phyloP scores from a whole-genome alignment of 306 rosid genomes.

The Myrica gale region DNA sequence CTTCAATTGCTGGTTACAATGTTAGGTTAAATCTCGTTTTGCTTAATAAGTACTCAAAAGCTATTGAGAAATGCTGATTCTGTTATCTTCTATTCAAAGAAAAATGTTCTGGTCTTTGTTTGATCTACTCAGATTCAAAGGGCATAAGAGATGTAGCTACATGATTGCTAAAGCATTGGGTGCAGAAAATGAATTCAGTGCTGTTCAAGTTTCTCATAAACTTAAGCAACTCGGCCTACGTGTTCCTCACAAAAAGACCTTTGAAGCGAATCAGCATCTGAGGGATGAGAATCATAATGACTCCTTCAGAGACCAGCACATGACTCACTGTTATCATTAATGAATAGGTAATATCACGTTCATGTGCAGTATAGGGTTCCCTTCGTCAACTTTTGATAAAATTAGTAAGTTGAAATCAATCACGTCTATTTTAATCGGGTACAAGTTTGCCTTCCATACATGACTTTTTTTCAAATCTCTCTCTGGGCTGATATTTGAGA shows the following conservation, averaged over 20 bases:
- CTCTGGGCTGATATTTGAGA: neutral
- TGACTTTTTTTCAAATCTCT: neutral
- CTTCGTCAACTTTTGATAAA: neutral
- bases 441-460: neutral
- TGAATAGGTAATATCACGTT: slow-evolving; percentile 47
- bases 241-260: slow-evolving; percentile 50
- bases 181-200: slow-evolving; percentile 54
- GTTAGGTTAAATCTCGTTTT: slow-evolving; percentile 6
- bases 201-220: slow-evolving; percentile 74
- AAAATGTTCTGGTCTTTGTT: slow-evolving; percentile 1
- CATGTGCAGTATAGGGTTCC: neutral
- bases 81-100: neutral
- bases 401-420: neutral
- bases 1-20: slow-evolving; percentile 18
- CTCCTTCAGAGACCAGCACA: slow-evolving; percentile 28
- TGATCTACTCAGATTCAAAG: slow-evolving; percentile 59
- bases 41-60: neutral
- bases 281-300: slow-evolving; percentile 44
- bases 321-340: slow-evolving; percentile 55
- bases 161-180: slow-evolving; percentile 88
- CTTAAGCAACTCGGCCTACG: slow-evolving; percentile 84
- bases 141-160: slow-evolving; percentile 69
- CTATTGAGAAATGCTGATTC: neutral
- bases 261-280: slow-evolving; percentile 26
- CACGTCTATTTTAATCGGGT: neutral